phyloP scores from a whole-genome alignment of 2,329 filamentous ascomycete genomes.

The Hypomyces rosellus region DNA sequence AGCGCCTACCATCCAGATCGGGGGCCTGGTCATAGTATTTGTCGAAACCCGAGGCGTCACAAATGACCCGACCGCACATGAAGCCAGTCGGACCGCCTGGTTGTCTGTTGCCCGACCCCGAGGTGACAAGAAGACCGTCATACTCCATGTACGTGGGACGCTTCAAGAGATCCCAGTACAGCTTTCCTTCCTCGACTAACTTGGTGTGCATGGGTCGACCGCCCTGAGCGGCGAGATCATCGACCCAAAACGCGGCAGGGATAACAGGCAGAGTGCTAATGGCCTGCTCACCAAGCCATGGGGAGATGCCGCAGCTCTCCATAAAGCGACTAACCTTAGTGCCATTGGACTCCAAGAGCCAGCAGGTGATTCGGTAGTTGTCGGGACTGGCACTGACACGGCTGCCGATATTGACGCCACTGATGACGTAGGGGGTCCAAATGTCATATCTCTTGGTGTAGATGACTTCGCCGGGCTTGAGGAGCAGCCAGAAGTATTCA shows the following conservation, averaged over 20 bases:
- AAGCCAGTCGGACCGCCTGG: constrained; percentile 28
- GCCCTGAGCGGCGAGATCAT: constrained; percentile 26
- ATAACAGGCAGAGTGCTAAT: constrained; percentile 36
- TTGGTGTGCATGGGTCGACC: constrained; percentile 29
- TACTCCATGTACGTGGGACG: constrained; percentile 41
- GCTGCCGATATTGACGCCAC: constrained; percentile 21
- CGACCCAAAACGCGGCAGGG: constrained; percentile 37
- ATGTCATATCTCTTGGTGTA: constrained; percentile 35
- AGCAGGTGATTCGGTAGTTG: constrained; percentile 30
- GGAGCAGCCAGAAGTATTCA: constrained; percentile 40
- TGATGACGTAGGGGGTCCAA: constrained; percentile 38
- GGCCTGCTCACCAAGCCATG: constrained; percentile 39
- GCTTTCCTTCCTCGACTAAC: constrained; percentile 35
- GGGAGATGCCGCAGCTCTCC: constrained; percentile 28
- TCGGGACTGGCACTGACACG: constrained; percentile 10
- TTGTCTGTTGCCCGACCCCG: constrained; percentile 18
- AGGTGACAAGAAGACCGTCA: constrained; percentile 34
- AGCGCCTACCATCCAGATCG: constrained; percentile 13
- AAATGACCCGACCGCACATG: constrained; percentile 36
- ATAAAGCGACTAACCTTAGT: constrained; percentile 32
- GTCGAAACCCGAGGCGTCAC: constrained; percentile 36
- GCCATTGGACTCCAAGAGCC: constrained; percentile 34
- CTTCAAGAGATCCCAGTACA: constrained; percentile 43
- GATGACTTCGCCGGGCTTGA: constrained; percentile 39
- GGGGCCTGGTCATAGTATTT: constrained; percentile 26